phyloP scores from a whole-genome alignment of 805 yeast species.

The Metschnikowia henanensis region DNA sequence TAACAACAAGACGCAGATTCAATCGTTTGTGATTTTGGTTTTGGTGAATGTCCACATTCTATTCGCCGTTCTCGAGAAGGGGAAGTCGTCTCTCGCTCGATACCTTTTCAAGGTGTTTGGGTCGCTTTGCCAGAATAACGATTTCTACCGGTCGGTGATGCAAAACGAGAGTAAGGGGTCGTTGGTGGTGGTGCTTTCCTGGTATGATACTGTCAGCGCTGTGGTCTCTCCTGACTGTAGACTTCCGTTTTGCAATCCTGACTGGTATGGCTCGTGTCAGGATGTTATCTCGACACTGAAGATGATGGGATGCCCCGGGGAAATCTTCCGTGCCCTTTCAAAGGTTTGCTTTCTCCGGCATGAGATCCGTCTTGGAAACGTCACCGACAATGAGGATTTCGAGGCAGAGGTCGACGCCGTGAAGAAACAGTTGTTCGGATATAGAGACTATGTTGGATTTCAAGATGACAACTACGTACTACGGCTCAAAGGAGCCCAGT shows the following conservation, averaged over 20 bases:
- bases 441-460: conserved; percentile 46
- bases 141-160: conserved; percentile 41
- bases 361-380: conserved; percentile 16
- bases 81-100: conserved; percentile 51
- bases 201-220: conserved; percentile 61
- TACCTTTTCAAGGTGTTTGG: conserved; percentile 50
- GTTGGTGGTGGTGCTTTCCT: conserved; percentile 50
- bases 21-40: conserved; percentile 45
- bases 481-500: conserved; percentile 52
- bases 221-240: conserved; percentile 58
- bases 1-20: conserved; percentile 9
- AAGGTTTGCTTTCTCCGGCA: conserved; percentile 43
- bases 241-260: conserved; percentile 50
- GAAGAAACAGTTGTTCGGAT: conserved; percentile 37
- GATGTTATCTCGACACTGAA: conserved; percentile 48
- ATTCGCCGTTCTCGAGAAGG: conserved; percentile 54
- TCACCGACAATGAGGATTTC: conserved; percentile 11
- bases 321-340: conserved; percentile 47
- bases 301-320: conserved; percentile 64
- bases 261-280: conserved; percentile 50
- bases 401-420: conserved; percentile 29
- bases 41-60: conserved; percentile 54
- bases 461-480: conserved; percentile 31
- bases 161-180: conserved; percentile 50
- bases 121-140: conserved; percentile 45